Base-by-base conservation (phyloP, 768 basidiomycete species). In the Psilocybe azurescens region DNA sequence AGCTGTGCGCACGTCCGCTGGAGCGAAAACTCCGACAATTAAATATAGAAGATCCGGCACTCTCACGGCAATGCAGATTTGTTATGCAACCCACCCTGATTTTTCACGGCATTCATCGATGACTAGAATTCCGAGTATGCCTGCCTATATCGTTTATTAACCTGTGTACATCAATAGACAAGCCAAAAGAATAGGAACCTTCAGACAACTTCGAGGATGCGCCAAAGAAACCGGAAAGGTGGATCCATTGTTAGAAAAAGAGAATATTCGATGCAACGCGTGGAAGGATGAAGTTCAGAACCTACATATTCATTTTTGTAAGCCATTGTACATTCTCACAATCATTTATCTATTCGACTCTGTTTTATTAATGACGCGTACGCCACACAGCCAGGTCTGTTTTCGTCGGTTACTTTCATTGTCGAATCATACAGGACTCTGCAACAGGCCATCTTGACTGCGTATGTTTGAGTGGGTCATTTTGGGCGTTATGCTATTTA, bases 251-350 rank as follows among this genome's bases (percentile, higher is more conserved):
- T 11, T 56, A 28, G 56, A 57, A 39, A 60, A 64, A 20, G 63
- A 64, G 18, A 57, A 49, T n/a, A 46, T 57, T 13, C 49, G 33
- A 20, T 64, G 63, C 33, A 55, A 56, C 14, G 48, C 50, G 1
- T 64, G 63, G 59, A 60, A 60, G 33, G 63, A 64, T 29, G 63
- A 64, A 32, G 59, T 64, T 11, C 55, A 60, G 24, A 66, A 65
- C 29, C 30, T 20, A 20, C 20, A 20, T 66, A 32, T 53, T 70
- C 28, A 67, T 69, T 33, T 69, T 69, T 38, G 68, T 69, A 39
- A 51, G 68, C 44, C 20, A 20, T 20, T 1, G 20, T 60, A 8
- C 1, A 46, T 13, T 28, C 38, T 16, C 28, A n/a, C 24, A 24
- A 16, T 4, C 18, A 13, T 20, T 56, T 24, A 46, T 44, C 8